phyloP scores from a whole-genome alignment of 352 stramenopile genomes.

The Achlya hypogyna region DNA sequence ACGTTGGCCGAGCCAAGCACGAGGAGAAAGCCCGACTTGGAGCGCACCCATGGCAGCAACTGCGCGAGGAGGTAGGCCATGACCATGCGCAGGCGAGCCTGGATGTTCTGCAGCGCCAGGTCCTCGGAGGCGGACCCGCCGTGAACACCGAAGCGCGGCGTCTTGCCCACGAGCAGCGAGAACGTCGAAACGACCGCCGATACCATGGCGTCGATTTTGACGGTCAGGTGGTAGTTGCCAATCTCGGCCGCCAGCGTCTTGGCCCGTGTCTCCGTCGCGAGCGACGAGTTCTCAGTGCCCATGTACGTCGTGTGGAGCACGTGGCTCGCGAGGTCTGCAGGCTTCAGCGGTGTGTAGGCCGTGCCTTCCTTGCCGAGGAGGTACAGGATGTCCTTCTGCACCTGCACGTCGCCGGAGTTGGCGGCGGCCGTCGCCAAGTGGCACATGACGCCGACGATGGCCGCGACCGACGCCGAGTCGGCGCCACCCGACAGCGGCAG shows the following conservation, averaged over 20 bases:
- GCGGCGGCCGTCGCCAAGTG: slow-evolving; percentile 85
- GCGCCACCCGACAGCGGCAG: slow-evolving; percentile 95
- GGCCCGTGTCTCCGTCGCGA: slow-evolving; percentile 86
- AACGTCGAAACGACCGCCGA: slow-evolving; percentile 72
- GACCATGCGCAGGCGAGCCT: slow-evolving; percentile 97
- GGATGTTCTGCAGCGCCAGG: slow-evolving; percentile 98
- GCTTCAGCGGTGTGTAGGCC: slow-evolving; percentile 47
- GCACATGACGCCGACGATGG: slow-evolving; percentile 98
- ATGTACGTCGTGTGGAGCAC: slow-evolving; percentile 98
- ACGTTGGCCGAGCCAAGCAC: slow-evolving; percentile 98
- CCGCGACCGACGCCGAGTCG: slow-evolving; percentile 93
- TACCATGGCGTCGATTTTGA: slow-evolving; percentile 96
- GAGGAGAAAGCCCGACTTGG: slow-evolving; percentile 92
- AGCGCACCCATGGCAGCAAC: slow-evolving; percentile 96
- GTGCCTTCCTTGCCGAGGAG: slow-evolving; percentile 45
- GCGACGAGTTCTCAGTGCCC: slow-evolving; percentile 93
- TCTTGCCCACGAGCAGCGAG: slow-evolving; percentile 75
- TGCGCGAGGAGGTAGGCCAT: slow-evolving; percentile 97
- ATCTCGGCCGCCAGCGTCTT: slow-evolving; percentile 85
- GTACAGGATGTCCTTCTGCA: slow-evolving; percentile 80
- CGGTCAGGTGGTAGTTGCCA: slow-evolving; percentile 91
- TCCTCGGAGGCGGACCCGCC: slow-evolving; percentile 92
- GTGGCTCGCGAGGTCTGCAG: slow-evolving; percentile 86
- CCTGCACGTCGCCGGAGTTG: slow-evolving; percentile 63
- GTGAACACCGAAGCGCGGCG: slow-evolving; percentile 77